Base-by-base conservation (phyloP, 495 filamentous ascomycete genomes). In the Cairneyella variabilis region DNA sequence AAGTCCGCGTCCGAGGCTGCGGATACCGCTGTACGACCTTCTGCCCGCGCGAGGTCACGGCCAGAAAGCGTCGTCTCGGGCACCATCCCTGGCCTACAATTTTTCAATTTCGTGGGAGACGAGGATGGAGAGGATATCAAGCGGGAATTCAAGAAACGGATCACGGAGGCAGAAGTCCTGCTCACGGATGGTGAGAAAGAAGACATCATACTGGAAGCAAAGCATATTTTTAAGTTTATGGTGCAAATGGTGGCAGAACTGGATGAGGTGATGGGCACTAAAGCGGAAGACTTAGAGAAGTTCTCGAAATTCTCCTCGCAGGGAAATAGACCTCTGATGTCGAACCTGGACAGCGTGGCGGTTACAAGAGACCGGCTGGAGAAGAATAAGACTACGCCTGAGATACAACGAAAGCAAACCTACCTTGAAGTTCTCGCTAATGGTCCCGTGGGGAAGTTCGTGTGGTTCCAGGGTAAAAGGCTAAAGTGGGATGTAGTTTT, bases 181-280 rank as follows among this genome's bases (percentile, higher is more conserved):
- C 64, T 82, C 44, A 79, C 66, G 1, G 38, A 32, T 3, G 48
- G 56, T 26, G 74, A 83, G 54, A 62, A 69, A 45, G 54, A 69
- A 40, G 76, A 78, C 8, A 65, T 83, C 27, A 60, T 82, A 23
- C 51, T 64, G 0, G 77, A 79, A 54, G 71, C 76, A 25, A 36
- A 63, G 34, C 34, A 56, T 0, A 71, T 83, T 22, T 79, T 82
- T 58, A 45, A 57, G 3, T 52, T 45, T 21, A 67, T 74, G 52
- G 51, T 64, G 0, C 41, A 18, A 21, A 40, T 80, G 18, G 73
- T 78, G 2, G 34, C 58, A 16, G 71, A 72, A 38, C 54, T 78
- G 9, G 68, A 75, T 58, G 28, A n/a, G 3, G 38, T 57, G 3
- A 48, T 57, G 38, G 51, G 27, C 0, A 53, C 49, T 11, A 39